A percentile compares a stretch with the other conserved stretches of the same genome.
These are phyloP conservation scores for Picocystis salinarum DNA, from an alignment of 139 green algal genomes.

Conservation along the genomic window DNA sequence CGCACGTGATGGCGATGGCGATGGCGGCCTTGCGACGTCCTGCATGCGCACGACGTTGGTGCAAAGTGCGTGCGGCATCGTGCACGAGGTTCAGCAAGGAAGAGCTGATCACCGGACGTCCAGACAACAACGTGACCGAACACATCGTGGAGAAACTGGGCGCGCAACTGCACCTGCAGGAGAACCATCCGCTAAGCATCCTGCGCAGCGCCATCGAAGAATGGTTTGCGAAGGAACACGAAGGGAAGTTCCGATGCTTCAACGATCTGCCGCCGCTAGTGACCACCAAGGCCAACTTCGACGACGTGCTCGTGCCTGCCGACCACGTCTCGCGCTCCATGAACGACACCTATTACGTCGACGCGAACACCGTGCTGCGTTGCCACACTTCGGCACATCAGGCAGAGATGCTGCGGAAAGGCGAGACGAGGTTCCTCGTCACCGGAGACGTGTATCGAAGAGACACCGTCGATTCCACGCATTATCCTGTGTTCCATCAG, in stretches of 20 bases:
- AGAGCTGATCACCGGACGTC: constrained; percentile 4
- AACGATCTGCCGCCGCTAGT: constrained; percentile 84
- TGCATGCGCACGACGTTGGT: not conserved
- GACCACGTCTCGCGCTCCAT: constrained; percentile 70
- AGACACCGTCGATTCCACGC: constrained; percentile 90
- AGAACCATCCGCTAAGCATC: constrained; percentile 80
- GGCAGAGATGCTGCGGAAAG: constrained; percentile 61
- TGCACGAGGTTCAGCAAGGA: not conserved
- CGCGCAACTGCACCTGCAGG: constrained; percentile 7
- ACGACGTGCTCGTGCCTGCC: constrained; percentile 74
- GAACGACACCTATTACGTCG: constrained; percentile 99
- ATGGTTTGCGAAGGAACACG: constrained; percentile 63
- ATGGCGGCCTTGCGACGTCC: constrained; percentile 1
- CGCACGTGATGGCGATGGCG: not conserved
- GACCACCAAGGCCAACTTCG: constrained; percentile 50
- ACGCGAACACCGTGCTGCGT: constrained; percentile 47
- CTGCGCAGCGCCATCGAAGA: constrained; percentile 88
- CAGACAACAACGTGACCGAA: constrained; percentile 89
- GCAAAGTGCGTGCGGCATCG: no score
- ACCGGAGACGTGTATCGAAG: constrained; percentile 91
- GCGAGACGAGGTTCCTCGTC: constrained; percentile 66
- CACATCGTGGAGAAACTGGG: constrained; percentile 90
- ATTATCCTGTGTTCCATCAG: constrained; percentile 99
- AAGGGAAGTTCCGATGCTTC: constrained; percentile 59
- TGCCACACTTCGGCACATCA: constrained; percentile 76